phyloP scores from a whole-genome alignment of 768 basidiomycete species.

The Auricularia sp. region DNA sequence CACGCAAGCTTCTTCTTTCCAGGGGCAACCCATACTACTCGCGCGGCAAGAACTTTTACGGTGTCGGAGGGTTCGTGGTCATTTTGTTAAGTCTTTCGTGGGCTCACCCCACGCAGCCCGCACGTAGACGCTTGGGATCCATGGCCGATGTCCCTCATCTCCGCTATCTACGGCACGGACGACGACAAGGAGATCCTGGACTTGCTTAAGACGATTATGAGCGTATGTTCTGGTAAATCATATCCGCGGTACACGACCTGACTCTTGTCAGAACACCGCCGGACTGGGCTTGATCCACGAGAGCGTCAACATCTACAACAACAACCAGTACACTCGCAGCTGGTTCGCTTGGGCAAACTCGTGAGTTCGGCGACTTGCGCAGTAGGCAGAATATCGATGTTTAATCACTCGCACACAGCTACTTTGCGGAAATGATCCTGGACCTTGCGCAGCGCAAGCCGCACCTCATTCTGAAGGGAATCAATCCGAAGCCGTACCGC shows the following conservation, averaged over 20 bases:
- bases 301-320: slow-evolving; percentile 52
- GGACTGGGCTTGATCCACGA: slow-evolving; percentile 74
- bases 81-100: background rate
- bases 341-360: slow-evolving; percentile 77
- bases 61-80: slow-evolving; percentile 41
- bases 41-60: slow-evolving; percentile 51
- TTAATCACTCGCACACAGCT: slow-evolving; percentile 28
- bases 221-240: slow-evolving; percentile 28
- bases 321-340: slow-evolving; percentile 48
- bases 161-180: slow-evolving; percentile 63
- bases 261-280: slow-evolving; percentile 45
- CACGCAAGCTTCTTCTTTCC: slow-evolving; percentile 52
- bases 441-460: slow-evolving; percentile 70
- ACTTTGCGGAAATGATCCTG: slow-evolving; percentile 73
- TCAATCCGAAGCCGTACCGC: slow-evolving; percentile 38
- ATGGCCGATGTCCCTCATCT: slow-evolving; percentile 79
- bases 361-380: background rate
- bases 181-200: slow-evolving; percentile 57
- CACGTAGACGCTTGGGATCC: slow-evolving; percentile 65
- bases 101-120: slow-evolving; percentile 38
- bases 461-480: slow-evolving; percentile 45
- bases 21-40: slow-evolving; percentile 60
- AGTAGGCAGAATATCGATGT: background rate
- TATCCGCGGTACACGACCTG: no score
- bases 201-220: slow-evolving; percentile 53